A percentile compares a stretch with the other conserved stretches of the same genome.
Conservation (phyloP, 2,329 filamentous ascomycete species). For the Penicillium capsulatum region DNA sequence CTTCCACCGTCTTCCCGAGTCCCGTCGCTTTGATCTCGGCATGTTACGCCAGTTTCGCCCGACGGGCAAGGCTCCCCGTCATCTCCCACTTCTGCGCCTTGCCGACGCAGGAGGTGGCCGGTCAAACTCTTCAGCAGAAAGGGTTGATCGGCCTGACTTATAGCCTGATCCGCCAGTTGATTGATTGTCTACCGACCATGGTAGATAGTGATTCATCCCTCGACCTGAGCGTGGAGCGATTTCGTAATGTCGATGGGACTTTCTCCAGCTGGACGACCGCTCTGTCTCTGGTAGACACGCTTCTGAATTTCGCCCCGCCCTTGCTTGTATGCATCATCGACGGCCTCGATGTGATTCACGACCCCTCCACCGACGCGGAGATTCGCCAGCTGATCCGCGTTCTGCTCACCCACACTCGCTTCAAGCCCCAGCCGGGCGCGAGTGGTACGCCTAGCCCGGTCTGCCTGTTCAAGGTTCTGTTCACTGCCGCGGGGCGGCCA, state of each 20-base stretch:
- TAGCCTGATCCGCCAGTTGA: conserved; percentile 38
- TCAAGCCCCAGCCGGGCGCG: conserved; percentile 15
- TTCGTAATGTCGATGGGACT: conserved; percentile 33
- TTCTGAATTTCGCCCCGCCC: conserved; percentile 35
- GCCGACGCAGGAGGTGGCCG: conserved; percentile 17
- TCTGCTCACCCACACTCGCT: conserved; percentile 32
- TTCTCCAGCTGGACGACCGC: conserved; percentile 35
- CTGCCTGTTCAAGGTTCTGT: conserved; percentile 34
- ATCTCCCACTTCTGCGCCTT: conserved; percentile 38
- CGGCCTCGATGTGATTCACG: conserved; percentile 32
- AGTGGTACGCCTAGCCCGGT: conserved; percentile 22
- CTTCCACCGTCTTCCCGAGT: conserved; percentile 23
- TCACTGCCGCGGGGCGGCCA: conserved; percentile 33
- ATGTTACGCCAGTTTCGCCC: conserved; percentile 32
- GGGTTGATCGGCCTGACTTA: conserved; percentile 38
- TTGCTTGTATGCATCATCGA: conserved; percentile 37
- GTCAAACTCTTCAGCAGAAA: conserved; percentile 26
- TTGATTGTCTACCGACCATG: conserved; percentile 35
- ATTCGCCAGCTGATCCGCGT: conserved; percentile 33
- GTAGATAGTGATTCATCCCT: conserved; percentile 33
- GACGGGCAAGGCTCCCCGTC: conserved; percentile 29
- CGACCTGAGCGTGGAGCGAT: conserved; percentile 35
- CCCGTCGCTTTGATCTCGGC: conserved; percentile 33
- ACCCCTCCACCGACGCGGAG: conserved; percentile 31
- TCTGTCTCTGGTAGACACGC: conserved; percentile 34